Evolutionary conservation across 371 early-diverging fungal genomes (phyloP), one percentile per base, ranked within the genome.

Genomic region (Mucor indicus): DNA sequence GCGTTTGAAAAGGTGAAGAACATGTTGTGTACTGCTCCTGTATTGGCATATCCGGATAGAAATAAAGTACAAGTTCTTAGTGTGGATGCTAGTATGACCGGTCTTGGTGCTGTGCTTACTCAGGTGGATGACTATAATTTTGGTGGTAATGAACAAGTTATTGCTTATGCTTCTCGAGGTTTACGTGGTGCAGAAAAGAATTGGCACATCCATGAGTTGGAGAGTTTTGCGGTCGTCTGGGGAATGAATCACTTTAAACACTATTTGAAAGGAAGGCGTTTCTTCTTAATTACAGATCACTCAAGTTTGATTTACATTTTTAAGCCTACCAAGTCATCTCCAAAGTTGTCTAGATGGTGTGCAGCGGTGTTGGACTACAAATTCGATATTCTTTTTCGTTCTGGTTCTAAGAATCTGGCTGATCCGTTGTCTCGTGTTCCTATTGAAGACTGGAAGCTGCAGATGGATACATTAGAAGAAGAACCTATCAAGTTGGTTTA

Each of bases 71-170:
- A 69, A 44, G 55, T 58, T 6, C 23, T 76, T n/a, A 37, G 60
- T 17, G 57, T 52, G 3, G 72, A 74, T 40, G 76, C 75, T 0
- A 67, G 64, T 13, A 65, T 61, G 19, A 58, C 59, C 0, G 73
- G 71, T 1, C 62, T 76, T 38, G 39, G 62, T 1, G 65, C 57
- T 0, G 50, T 72, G 0, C 43, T 79, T 0, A 38, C 41, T 3
- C 73, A 75, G 54, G 6, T n/a, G 6, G 46, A 50, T 2, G 40
- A 50, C 10, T 41, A 58, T 24, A 37, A 40, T 29, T 1, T 51
- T 0, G 21, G 32, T 19, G 39, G 23, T 23, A n/a, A n/a, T n/a
- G 48, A 38, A 39, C 4, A 20, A 11, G 32, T 30, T 0, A 21
- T 48, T 1, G 38, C 32, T 0, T 48, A 30, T 32, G 40, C 31